A percentile compares a stretch with the other conserved stretches of the same genome.
Evolutionary conservation across 352 stramenopile species (phyloP).

Genomic region (Pythium brachiatum): DNA sequence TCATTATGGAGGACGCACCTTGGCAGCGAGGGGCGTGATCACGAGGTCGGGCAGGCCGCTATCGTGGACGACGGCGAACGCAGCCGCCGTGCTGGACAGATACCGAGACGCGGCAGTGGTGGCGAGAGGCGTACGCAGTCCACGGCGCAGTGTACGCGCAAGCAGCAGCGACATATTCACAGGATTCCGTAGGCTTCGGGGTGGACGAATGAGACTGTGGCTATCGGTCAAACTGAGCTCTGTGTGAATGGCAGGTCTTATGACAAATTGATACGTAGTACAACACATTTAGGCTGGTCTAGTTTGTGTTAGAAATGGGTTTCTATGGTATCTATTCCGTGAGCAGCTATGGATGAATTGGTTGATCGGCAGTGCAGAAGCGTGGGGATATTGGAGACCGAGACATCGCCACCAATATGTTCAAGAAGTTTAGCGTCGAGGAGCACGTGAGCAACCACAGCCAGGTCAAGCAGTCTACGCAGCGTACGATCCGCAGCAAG

Average conservation of each 20-base stretch:
- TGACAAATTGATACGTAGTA: background rate
- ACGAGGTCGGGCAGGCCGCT: conserved; percentile 15
- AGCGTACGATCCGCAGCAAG: conserved; percentile 93
- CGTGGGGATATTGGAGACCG: background rate
- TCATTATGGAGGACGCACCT: conserved; percentile 1
- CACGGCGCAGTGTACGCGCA: conserved; percentile 4
- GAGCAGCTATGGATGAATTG: background rate
- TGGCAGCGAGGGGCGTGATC: conserved; percentile 16
- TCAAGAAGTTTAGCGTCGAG: conserved; percentile 94
- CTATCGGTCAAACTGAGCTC: too few relatives aligned
- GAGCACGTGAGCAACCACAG: conserved; percentile 95
- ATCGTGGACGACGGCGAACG: background rate
- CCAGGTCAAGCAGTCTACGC: conserved; percentile 97
- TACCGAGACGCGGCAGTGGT: conserved; percentile 3
- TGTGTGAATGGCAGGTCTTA: background rate
- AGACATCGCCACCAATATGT: conserved; percentile 57
- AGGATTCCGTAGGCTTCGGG: background rate
- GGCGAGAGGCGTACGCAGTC: background rate
- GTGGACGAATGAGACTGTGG: background rate
- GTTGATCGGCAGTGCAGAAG: background rate
- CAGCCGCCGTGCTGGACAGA: conserved; percentile 12
- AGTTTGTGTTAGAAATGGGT: background rate
- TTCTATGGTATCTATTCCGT: background rate
- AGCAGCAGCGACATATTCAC: conserved; percentile 1
- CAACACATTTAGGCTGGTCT: background rate